Conservation (phyloP, 192 early-diverging fungal genomes). For the Lobosporangium transversale region DNA sequence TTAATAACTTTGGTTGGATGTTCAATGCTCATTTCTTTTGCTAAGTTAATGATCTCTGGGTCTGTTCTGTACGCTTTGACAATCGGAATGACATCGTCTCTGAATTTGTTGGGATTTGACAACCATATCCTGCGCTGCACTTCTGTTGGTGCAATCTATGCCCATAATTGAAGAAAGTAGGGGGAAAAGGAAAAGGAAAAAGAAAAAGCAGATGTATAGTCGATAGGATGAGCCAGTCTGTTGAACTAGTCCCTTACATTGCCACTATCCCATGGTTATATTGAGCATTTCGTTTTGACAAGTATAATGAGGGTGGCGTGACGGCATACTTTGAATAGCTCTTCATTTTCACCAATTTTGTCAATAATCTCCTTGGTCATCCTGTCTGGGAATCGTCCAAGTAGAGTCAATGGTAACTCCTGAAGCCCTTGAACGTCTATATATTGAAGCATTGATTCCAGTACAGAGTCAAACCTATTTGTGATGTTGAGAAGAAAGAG, state of each 20-base stretch:
- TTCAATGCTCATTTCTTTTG: conserved; percentile 46
- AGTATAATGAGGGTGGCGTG: no score
- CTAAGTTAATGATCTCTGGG: conserved; percentile 40
- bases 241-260: no score
- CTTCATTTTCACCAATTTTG: conserved; percentile 53
- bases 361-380: conserved; percentile 55
- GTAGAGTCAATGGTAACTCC: conserved; percentile 60
- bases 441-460: conserved; percentile 59
- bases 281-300: no score
- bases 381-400: conserved; percentile 56
- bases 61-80: conserved; percentile 36
- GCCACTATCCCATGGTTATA: no score
- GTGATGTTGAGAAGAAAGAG: no score
- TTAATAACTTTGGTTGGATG: conserved; percentile 39
- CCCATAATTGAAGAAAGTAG: background rate
- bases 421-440: conserved; percentile 60
- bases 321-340: conserved; percentile 54
- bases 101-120: conserved; percentile 43
- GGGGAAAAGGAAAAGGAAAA: no score
- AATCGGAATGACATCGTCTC: conserved; percentile 42
- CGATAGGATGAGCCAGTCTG: no score
- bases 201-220: no score
- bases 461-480: conserved; percentile 55
- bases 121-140: conserved; percentile 49
- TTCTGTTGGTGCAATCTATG: conserved; percentile 45